phyloP scores from a whole-genome alignment of 441 rosid species.

The Syzygium syzygioides region DNA sequence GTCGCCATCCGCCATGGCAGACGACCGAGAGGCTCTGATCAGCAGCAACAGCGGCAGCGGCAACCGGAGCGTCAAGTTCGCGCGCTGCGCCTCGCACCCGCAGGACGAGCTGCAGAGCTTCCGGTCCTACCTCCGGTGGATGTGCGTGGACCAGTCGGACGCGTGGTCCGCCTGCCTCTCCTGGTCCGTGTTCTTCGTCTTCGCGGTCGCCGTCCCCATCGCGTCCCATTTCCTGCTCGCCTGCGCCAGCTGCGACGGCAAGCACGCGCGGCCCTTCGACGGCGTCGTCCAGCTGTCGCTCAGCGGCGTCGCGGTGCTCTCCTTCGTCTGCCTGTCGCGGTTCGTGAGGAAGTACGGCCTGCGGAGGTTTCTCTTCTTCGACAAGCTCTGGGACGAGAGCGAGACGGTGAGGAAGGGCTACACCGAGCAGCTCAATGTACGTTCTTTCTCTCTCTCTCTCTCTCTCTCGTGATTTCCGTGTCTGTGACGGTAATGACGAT shows the following conservation, averaged over 20 bases:
- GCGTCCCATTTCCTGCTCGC: conserved; percentile 73
- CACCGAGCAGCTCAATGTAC: conserved; percentile 71
- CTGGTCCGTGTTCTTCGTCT: conserved; percentile 59
- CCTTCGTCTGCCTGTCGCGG: conserved; percentile 64
- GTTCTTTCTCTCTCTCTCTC: conserved; percentile 9
- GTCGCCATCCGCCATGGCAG: conserved; percentile 9
- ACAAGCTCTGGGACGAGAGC: conserved; percentile 87
- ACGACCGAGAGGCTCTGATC: conserved; percentile 21
- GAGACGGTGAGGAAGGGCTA: conserved; percentile 61
- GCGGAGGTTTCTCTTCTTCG: conserved; percentile 74
- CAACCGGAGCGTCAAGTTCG: conserved; percentile 16
- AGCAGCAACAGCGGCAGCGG: background rate
- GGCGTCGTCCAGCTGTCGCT: conserved; percentile 71
- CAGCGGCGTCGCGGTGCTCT: conserved; percentile 58
- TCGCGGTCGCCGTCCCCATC: conserved; percentile 58
- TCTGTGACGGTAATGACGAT: background rate
- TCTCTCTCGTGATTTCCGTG: background rate
- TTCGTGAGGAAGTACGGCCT: conserved; percentile 63
- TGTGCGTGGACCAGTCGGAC: conserved; percentile 85
- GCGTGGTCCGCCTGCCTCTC: conserved; percentile 45
- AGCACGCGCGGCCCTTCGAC: conserved; percentile 64
- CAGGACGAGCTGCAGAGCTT: conserved; percentile 75
- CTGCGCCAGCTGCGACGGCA: conserved; percentile 61
- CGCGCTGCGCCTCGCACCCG: conserved; percentile 46
- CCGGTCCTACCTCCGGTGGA: conserved; percentile 70